Evolutionary conservation across 108 stramenopile species (phyloP).

Genomic region (Pseudonitzschia multiseries): DNA sequence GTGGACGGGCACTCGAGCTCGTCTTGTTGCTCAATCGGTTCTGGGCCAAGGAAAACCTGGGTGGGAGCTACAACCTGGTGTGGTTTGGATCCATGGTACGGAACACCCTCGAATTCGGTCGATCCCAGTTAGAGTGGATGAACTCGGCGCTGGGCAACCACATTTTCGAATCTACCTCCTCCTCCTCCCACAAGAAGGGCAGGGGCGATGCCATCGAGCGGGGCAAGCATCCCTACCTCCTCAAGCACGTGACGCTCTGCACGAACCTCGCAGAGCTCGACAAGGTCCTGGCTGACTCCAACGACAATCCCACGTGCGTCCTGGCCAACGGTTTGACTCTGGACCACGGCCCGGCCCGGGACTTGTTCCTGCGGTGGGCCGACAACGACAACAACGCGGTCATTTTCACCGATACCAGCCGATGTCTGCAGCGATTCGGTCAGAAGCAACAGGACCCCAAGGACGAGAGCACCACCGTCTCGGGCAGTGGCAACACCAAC

Average conservation of each 20-base stretch:
- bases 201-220: background rate
- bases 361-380: slow-evolving; percentile 75
- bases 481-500: background rate
- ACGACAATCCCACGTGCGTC: slow-evolving; percentile 72
- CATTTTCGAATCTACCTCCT: slow-evolving; percentile 1
- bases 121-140: slow-evolving; percentile 91
- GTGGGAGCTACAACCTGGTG: slow-evolving; percentile 73
- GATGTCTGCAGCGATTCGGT: slow-evolving; percentile 46
- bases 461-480: background rate
- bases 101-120: slow-evolving; percentile 88
- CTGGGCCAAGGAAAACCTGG: slow-evolving; percentile 81
- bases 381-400: slow-evolving; percentile 82
- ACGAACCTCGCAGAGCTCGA: slow-evolving; percentile 59
- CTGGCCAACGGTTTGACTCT: slow-evolving; percentile 75
- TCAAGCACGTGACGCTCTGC: slow-evolving; percentile 60
- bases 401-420: slow-evolving; percentile 72
- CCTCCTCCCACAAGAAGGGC: background rate
- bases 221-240: slow-evolving; percentile 57
- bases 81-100: slow-evolving; percentile 87
- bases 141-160: slow-evolving; percentile 42
- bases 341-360: slow-evolving; percentile 82
- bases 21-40: slow-evolving; percentile 75
- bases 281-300: slow-evolving; percentile 24
- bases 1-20: slow-evolving; percentile 87
- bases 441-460: slow-evolving; percentile 19